Percentiles rank a stretch among this genome's conserved stretches.
phyloP scores from a whole-genome alignment of 106 monocot species.

The Dendrobium huoshanense region DNA sequence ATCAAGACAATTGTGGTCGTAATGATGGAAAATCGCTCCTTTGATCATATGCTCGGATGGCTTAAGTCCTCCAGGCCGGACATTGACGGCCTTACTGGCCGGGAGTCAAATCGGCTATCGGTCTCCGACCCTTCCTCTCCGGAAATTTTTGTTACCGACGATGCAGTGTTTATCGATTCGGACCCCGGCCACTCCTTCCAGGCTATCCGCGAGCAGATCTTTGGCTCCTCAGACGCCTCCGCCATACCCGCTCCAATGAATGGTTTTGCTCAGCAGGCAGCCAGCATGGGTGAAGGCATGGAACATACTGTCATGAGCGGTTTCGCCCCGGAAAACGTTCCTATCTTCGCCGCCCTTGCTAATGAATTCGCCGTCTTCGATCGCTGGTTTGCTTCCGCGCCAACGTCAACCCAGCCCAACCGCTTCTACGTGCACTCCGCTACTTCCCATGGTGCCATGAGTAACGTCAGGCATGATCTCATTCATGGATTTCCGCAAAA shows the following conservation, averaged over 20 bases:
- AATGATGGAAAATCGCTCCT: conserved; percentile 88
- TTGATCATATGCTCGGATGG: conserved; percentile 71
- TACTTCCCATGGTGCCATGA: conserved; percentile 70
- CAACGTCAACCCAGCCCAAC: conserved; percentile 82
- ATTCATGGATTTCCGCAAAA: conserved; percentile 80
- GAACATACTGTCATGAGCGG: conserved; percentile 68
- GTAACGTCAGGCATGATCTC: conserved; percentile 75
- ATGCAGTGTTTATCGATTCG: conserved; percentile 51
- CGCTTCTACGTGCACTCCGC: conserved; percentile 74
- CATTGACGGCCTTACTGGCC: conserved; percentile 16
- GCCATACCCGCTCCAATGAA: conserved; percentile 43
- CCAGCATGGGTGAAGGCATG: conserved; percentile 1
- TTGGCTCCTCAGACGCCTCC: conserved; percentile 59
- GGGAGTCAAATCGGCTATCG: conserved; percentile 33
- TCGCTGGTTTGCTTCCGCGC: conserved; percentile 77
- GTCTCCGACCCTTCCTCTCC: conserved; percentile 55
- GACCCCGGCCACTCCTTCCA: conserved; percentile 75
- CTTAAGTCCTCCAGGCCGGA: conserved; percentile 26
- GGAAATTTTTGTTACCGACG: conserved; percentile 48
- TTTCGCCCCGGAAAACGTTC: conserved; percentile 76
- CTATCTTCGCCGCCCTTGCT: conserved; percentile 62
- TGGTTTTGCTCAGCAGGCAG: conserved; percentile 58
- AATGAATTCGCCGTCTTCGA: conserved; percentile 71
- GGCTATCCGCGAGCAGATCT: conserved; percentile 83
- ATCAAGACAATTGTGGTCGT: conserved; percentile 81